These are phyloP conservation scores for Peltaster fructicola DNA, from an alignment of 2,329 filamentous ascomycete genomes.

Conservation along the genomic window DNA sequence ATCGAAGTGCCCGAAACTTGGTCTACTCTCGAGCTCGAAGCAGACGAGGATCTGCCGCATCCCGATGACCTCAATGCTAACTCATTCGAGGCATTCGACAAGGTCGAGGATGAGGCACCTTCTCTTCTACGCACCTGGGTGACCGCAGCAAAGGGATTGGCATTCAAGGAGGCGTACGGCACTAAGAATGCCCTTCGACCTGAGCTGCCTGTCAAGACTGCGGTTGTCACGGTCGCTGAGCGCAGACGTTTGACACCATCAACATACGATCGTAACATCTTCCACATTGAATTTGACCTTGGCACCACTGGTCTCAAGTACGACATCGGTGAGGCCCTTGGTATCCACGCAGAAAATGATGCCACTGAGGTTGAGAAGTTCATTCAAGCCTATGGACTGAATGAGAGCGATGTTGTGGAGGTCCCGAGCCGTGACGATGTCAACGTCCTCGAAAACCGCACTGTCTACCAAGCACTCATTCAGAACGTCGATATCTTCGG, in stretches of 20 bases:
- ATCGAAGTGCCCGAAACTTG: slow-evolving; percentile 66
- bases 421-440: slow-evolving; percentile 71
- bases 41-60: slow-evolving; percentile 33
- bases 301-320: slow-evolving; percentile 83
- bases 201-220: slow-evolving; percentile 71
- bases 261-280: slow-evolving; percentile 94
- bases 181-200: slow-evolving; percentile 60
- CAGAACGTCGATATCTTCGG: slow-evolving; percentile 96
- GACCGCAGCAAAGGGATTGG: slow-evolving; percentile 66
- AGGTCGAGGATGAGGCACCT: slow-evolving; percentile 51
- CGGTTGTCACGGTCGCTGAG: slow-evolving; percentile 79
- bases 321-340: slow-evolving; percentile 91
- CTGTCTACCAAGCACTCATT: slow-evolving; percentile 74
- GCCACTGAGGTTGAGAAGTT: slow-evolving; percentile 61
- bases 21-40: slow-evolving; percentile 50
- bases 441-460: slow-evolving; percentile 63
- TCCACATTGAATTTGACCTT: slow-evolving; percentile 98
- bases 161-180: slow-evolving; percentile 86
- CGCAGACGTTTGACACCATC: slow-evolving; percentile 78
- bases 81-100: slow-evolving; percentile 69
- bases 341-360: slow-evolving; percentile 92
- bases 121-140: slow-evolving; percentile 60
- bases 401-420: slow-evolving; percentile 72
- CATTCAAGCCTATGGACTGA: slow-evolving; percentile 75
- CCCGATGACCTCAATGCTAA: slow-evolving; percentile 51